Base-by-base conservation (phyloP, 305 asterid genomes). In the Fraxinus nigra region DNA sequence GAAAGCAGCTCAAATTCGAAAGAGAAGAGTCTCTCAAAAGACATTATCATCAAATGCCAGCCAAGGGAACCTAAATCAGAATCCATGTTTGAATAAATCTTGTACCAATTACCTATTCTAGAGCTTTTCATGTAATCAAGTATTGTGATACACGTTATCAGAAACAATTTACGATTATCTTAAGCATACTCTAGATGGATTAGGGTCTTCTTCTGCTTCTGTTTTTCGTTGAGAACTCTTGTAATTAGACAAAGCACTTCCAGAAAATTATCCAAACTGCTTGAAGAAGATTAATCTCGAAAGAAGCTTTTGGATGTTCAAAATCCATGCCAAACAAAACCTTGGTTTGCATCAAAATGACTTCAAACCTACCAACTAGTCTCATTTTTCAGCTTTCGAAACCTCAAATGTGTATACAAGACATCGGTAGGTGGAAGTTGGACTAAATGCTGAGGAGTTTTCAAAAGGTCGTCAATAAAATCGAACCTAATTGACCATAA, bases 1-100 rank as follows among this genome's bases (percentile, higher is more conserved):
- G 81, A 79, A 88, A 90, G 56, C 88, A 88, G 82, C 90, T 90
- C 13, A 85, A 76, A 74, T 22, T 86, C 43, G 89, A 90, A 77
- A 83, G 90, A 2, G 79, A 85, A 61, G 84, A 83, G 40, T 89
- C 89, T 9, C 77, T 89, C 10, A 85, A 89, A 61, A 80, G 87
- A 38, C 56, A 51, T 48, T 67, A 51, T 48, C 83, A 43, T 9
- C 85, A 87, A 73, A 85, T 82, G 83, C 82, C 80, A 22, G 43
- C 76, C 2, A 63, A 84, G 40, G 85, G 87, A 0, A 82, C 46
- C 5, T 84, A 35, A 35, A 13, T 38, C 18, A n/a, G 26, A 11
- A 33, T 35, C 75, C 22, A 43, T 65, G 77, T 24, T 72, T 28
- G 20, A 81, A 80, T 22, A 35, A 56, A 75, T 35, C 69, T 81